Base-by-base conservation (phyloP, 805 yeast genomes). In the Pichia rugopelliculosa region DNA sequence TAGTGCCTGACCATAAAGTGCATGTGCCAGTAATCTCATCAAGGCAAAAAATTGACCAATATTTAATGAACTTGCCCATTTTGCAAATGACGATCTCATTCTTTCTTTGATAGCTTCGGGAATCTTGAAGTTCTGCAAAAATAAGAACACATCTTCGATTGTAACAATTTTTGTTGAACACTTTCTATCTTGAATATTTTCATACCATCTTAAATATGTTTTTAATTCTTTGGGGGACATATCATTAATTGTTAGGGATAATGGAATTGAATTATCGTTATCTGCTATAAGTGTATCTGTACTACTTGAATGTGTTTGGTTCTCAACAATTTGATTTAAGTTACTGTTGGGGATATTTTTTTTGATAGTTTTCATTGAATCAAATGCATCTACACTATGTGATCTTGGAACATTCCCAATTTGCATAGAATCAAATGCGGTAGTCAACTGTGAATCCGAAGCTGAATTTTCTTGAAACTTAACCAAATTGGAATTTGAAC, bases 161-260 rank as follows among this genome's bases (percentile, higher is more conserved):
- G 81, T 73, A 8, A 91, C 80, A 27, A 86, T 55, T 51, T 82
- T 74, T 39, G 81, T 74, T 36, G 81, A 80, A 5, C 33, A 20
- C 53, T 84, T 84, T 45, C 90, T 76, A 40, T 85, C 74, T 34
- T 85, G 75, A 27, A 91, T 79, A 59, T 87, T 90, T 55, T 88
- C 84, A 64, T 90, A 91, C 99, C 99, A 91, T 54, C 96, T 72
- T 56, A 91, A 77, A 64, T 91, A 91, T 1, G 96, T 85, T 57
- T 83, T 79, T 12, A 80, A 76, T 64, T 91, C 99, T 48, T 84
- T 85, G 18, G 74, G 73, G 0, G 96, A 76, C 41, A 91, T 73
- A 49, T 87, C 87, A 41, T 74, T 76, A 1, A 78, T 74, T 1
- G 82, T 71, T n/a, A 86, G 66, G 2, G 88, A 77, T 44, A 85